Evolutionary conservation across 495 filamentous ascomycete genomes (phyloP), one percentile per base, ranked within the genome.

Genomic region (Elaphomyces granulatus): DNA sequence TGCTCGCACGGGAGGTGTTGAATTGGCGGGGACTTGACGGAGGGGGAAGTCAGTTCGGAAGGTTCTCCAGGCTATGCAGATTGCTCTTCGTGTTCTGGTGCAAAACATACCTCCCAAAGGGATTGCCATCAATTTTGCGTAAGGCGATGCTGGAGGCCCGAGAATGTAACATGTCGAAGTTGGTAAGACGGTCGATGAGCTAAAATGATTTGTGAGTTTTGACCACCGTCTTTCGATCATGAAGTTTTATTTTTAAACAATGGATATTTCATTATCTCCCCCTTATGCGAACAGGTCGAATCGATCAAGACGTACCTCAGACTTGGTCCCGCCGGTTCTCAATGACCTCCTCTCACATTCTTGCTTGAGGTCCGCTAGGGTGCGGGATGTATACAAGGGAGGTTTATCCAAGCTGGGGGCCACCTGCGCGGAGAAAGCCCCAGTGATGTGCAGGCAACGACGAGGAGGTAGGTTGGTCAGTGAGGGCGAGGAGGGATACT

Each of bases 1-100:
- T 74, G 37, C 63, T 58, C 43, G 65, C 51, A 40, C 70, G 71
- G 47, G 63, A 68, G 46, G 70, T 73, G 55, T 77, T 78, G 67
- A 77, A 77, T 48, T 65, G 62, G 39, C 72, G 74, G 50, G 56
- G 34, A 31, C 20, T 20, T 32, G 36, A 35, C 32, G 23, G 39
- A 20, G 20, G 43, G 16, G 37, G 43, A 32, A 45, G 51, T 60
- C 46, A 53, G 54, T 8, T 37, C 40, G 17, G 10, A 18, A n/a
- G 17, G 21, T 37, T 15, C 32, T 40, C n/a, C n/a, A n/a, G n/a
- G n/a, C n/a, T n/a, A n/a, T n/a, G n/a, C n/a, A n/a, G n/a, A n/a
- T n/a, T n/a, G n/a, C n/a, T n/a, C n/a, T n/a, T n/a, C n/a, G n/a
- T n/a, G n/a, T n/a, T n/a, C n/a, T n/a, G n/a, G n/a, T n/a, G 9